A percentile compares a stretch with the other conserved stretches of the same genome.
These are phyloP conservation scores for Kwoniella heveanensis DNA, from an alignment of 768 basidiomycete genomes.

Conservation along the genomic window DNA sequence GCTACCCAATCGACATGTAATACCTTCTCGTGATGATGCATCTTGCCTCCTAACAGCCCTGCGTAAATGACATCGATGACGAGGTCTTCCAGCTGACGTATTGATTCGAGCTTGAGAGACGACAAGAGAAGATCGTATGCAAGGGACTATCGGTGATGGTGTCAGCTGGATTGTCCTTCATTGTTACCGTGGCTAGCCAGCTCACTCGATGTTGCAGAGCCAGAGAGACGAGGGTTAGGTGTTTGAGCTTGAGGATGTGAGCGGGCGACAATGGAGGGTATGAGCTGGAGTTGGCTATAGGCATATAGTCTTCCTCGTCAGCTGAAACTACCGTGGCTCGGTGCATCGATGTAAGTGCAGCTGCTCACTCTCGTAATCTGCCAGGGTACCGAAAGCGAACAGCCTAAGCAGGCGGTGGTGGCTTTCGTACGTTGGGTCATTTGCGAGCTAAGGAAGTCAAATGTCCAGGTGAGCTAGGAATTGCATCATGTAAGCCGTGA, in stretches of 20 bases:
- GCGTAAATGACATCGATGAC: conserved; percentile 97
- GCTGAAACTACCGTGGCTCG: too few species aligned
- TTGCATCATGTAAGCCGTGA: too few species aligned
- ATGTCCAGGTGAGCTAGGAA: conserved; percentile 1
- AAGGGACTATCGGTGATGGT: conserved; percentile 64
- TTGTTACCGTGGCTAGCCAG: conserved; percentile 14
- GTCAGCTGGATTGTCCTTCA: background rate
- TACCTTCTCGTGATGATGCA: conserved; percentile 87
- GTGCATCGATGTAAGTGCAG: too few species aligned
- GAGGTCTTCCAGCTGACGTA: conserved; percentile 91
- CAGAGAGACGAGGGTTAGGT: conserved; percentile 84
- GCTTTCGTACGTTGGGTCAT: conserved; percentile 66
- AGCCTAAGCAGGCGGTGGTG: conserved; percentile 72
- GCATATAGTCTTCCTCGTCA: background rate
- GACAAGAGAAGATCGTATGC: conserved; percentile 74
- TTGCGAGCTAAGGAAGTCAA: conserved; percentile 64
- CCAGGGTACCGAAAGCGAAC: conserved; percentile 86
- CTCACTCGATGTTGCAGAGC: conserved; percentile 75
- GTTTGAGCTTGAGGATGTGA: conserved; percentile 85
- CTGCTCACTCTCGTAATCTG: conserved; percentile 73
- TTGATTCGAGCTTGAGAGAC: conserved; percentile 71
- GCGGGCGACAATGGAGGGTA: conserved; percentile 70
- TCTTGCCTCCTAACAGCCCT: conserved; percentile 81
- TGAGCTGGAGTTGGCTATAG: conserved; percentile 8
- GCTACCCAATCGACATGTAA: conserved; percentile 90